These are phyloP conservation scores for Kwoniella heveanensis DNA, from an alignment of 768 basidiomycete genomes.

Conservation along the genomic window DNA sequence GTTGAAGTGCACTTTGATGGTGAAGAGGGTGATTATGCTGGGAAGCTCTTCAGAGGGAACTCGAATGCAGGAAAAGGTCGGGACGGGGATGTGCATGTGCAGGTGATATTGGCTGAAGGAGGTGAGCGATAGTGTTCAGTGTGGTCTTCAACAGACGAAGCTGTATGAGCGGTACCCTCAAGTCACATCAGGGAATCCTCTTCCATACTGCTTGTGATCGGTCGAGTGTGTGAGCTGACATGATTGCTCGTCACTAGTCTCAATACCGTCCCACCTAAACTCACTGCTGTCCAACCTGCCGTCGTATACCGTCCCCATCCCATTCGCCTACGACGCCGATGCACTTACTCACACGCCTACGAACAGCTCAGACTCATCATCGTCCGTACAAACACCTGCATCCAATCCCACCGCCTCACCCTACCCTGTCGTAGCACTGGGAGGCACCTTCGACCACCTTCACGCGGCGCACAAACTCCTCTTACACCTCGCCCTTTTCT, in stretches of 20 bases:
- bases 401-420: too few relatives aligned
- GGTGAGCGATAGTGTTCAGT: slow-evolving; percentile 1
- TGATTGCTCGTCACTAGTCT: neutral
- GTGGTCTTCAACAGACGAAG: too few relatives aligned
- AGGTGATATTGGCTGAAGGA: slow-evolving; percentile 2
- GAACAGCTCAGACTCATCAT: too few relatives aligned
- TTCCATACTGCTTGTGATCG: too few relatives aligned
- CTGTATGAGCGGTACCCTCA: too few relatives aligned
- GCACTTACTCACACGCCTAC: too few relatives aligned
- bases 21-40: slow-evolving; percentile 56
- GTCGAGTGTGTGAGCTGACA: too few relatives aligned
- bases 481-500: slow-evolving; percentile 85
- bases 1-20: slow-evolving; percentile 75
- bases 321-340: neutral
- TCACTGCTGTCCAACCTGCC: neutral
- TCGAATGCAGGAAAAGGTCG: slow-evolving; percentile 37
- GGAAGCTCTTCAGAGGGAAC: slow-evolving; percentile 37
- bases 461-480: slow-evolving; percentile 97
- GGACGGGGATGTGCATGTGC: slow-evolving; percentile 28
- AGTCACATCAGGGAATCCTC: too few relatives aligned
- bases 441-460: slow-evolving; percentile 97
- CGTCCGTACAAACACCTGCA: too few relatives aligned
- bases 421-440: slow-evolving; percentile 62
- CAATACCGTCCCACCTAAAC: slow-evolving; percentile 3
- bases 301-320: too few relatives aligned